Base-by-base conservation (phyloP, 768 basidiomycete species). In the Termitomyces sp. region DNA sequence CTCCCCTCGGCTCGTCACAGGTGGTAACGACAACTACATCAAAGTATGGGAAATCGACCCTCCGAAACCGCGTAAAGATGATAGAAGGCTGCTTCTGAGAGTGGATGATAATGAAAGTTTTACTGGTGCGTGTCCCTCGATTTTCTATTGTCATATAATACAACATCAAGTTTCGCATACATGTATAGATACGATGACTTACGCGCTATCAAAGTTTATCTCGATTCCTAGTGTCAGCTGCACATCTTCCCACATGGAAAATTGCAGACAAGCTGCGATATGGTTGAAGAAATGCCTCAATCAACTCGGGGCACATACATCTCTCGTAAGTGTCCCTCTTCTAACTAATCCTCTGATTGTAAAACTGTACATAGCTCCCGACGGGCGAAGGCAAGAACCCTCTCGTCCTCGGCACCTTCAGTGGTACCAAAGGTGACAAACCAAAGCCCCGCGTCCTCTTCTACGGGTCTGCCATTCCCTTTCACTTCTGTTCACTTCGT, bases 251-350 rank as follows among this genome's bases (percentile, higher is more conserved):
- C 83, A 89, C 66, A 79, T 83, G 54, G 92, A 93, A 68, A 88
- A 95, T 67, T 99, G 97, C 67, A 81, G 94, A 52, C 96, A 98
- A 67, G 91, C 93, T 1, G 94, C 94, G 5, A 87, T 95, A 43
- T 94, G 94, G 86, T 72, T 98, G 55, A 88, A 89, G 66, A 94
- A 92, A 62, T 91, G 91, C 63, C 73, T 99, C 16, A 79, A 79
- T 1, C 91, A 96, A 68, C 80, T 98, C 19, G 97, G 97, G 16
- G 95, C 94, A 3, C 80, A 87, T 37, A 82, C 94, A 0, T 74
- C 79, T 9, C 73, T 98, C 44, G 90, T 93, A 53, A 67, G 82
- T 61, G 12, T n/a, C 16, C 19, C 14, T 19, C 44, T 21, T 42
- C 27, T 19, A 28, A 27, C 10, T 0, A 2, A 30, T 23, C 4